Evolutionary conservation across 2,329 filamentous ascomycete genomes (phyloP).

Genomic region (Fusarium sp.): DNA sequence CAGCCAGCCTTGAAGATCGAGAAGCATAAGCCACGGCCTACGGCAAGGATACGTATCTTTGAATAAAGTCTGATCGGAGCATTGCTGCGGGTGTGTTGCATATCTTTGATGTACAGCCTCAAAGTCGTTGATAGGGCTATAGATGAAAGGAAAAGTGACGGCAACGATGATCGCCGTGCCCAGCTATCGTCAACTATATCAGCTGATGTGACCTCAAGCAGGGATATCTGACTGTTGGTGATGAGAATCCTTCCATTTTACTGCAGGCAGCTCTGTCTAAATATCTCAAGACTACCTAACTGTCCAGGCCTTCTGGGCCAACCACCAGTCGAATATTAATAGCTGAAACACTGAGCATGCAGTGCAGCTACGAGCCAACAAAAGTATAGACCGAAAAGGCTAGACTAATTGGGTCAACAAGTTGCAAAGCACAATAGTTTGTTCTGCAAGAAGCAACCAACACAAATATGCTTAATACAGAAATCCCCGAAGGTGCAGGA

Average conservation of each 20-base stretch:
- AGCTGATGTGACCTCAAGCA: background rate
- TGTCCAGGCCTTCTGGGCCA: background rate
- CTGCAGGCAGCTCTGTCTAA: background rate
- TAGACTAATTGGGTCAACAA: background rate
- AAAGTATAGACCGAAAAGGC: conserved; percentile 72
- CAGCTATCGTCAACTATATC: background rate
- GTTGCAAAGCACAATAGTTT: background rate
- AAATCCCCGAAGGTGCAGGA: background rate
- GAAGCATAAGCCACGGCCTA: background rate
- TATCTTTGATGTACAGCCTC: background rate
- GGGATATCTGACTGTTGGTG: background rate
- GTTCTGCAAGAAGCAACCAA: background rate
- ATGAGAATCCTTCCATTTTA: background rate
- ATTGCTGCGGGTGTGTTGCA: background rate
- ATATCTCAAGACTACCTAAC: background rate
- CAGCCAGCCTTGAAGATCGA: background rate
- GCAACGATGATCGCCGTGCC: background rate
- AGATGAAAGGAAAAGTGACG: background rate
- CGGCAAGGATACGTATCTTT: background rate
- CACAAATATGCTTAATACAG: conserved; percentile 3
- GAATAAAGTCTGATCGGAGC: background rate
- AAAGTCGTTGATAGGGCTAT: background rate
- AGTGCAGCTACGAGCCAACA: background rate
- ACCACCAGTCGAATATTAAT: background rate
- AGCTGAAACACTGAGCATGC: background rate